Evolutionary conservation across 257 asterid genomes (phyloP).

Genomic region (Solanum sparsipilum): DNA sequence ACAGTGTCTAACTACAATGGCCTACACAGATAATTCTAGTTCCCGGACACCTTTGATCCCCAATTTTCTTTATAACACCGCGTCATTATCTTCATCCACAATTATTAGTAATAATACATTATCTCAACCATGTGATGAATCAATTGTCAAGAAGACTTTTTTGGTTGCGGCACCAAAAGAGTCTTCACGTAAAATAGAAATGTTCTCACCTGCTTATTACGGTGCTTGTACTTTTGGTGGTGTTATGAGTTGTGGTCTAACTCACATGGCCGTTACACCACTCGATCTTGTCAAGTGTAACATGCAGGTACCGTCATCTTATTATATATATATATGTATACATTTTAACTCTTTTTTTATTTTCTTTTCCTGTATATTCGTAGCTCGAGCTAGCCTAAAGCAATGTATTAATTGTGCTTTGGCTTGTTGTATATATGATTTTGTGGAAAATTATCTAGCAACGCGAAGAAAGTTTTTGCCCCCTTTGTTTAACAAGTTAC

Average conservation of each 20-base stretch:
- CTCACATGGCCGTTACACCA: slow-evolving; percentile 77
- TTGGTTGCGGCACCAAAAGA: slow-evolving; percentile 59
- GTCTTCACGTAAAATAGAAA: slow-evolving; percentile 31
- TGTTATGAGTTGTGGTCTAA: slow-evolving; percentile 51
- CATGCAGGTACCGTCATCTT: slow-evolving; percentile 54
- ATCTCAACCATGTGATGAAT: neutral
- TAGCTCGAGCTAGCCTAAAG: neutral
- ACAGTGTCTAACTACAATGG: slow-evolving; percentile 1
- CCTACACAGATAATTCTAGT: slow-evolving; percentile 4
- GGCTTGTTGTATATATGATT: too few species aligned
- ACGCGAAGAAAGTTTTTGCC: neutral
- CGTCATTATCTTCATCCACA: neutral
- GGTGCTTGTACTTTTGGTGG: slow-evolving; percentile 62
- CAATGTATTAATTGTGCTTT: neutral
- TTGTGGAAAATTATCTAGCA: neutral
- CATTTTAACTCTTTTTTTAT: neutral
- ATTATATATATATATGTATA: neutral
- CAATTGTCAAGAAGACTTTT: slow-evolving; percentile 8
- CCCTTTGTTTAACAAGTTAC: neutral
- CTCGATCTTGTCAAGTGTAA: slow-evolving; percentile 88
- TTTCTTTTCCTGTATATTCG: neutral
- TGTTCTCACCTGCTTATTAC: slow-evolving; percentile 64
- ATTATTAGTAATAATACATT: neutral
- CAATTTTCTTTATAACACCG: slow-evolving; percentile 11
- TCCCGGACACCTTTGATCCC: slow-evolving; percentile 14